Percentiles rank a stretch among this genome's conserved stretches.
phyloP scores from a whole-genome alignment of 106 monocot species.

The Acorus gramineus region DNA sequence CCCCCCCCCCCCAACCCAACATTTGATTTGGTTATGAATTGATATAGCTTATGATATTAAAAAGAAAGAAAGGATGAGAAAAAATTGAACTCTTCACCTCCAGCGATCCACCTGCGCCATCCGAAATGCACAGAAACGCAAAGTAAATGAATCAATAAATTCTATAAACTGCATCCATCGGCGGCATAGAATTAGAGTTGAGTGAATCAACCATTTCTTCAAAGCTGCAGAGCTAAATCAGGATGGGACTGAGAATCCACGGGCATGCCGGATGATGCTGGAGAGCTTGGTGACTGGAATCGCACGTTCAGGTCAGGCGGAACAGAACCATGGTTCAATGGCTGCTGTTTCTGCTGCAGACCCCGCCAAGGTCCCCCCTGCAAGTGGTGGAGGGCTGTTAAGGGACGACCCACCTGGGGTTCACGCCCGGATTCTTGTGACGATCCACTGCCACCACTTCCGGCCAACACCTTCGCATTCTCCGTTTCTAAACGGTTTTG shows the following conservation, averaged over 20 bases:
- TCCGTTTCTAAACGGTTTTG: constrained; percentile 8
- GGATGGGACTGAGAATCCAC: constrained; percentile 46
- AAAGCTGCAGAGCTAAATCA: constrained; percentile 75
- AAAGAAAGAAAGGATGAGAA: no score
- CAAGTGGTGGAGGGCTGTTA: background rate
- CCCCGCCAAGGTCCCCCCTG: constrained; percentile 14
- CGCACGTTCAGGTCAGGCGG: constrained; percentile 49
- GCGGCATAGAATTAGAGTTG: background rate
- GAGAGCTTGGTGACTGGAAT: constrained; percentile 59
- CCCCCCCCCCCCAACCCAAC: no score
- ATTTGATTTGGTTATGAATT: constrained; percentile 3
- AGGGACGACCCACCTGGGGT: background rate
- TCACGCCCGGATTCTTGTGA: no score
- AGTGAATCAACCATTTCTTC: background rate
- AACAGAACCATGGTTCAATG: constrained; percentile 13
- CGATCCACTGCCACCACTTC: no score
- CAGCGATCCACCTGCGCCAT: no score
- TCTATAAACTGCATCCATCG: background rate
- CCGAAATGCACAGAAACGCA: no score
- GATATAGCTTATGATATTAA: background rate
- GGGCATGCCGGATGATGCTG: constrained; percentile 6
- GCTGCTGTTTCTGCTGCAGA: background rate
- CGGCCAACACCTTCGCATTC: background rate
- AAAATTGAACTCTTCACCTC: background rate
- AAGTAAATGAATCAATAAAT: no score